phyloP scores from a whole-genome alignment of 2,329 filamentous ascomycete genomes.

The Penicillium brevicompactum region DNA sequence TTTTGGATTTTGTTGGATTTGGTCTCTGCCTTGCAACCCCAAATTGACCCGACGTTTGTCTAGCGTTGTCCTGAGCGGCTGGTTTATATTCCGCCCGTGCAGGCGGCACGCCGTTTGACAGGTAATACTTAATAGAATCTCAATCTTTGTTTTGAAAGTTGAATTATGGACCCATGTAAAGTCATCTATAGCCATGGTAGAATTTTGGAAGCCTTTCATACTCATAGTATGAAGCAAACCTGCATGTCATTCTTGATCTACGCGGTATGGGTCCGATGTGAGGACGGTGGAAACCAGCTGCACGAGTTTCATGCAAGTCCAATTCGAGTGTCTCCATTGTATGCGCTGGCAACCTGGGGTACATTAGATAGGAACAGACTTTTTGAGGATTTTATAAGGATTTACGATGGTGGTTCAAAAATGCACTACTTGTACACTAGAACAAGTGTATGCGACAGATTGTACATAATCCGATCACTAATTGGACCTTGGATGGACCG shows the following conservation, averaged over 20 bases:
- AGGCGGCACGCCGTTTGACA: constrained; percentile 34
- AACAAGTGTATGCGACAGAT: too few species aligned
- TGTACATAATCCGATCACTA: too few species aligned
- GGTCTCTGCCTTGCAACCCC: constrained; percentile 16
- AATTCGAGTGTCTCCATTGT: constrained; percentile 12
- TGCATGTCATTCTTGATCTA: constrained; percentile 1
- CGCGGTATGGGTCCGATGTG: background rate
- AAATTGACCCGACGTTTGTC: constrained; percentile 31
- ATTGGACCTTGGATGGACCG: too few species aligned
- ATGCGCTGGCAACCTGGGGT: constrained; percentile 16
- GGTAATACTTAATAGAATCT: constrained; percentile 44
- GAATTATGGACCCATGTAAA: background rate
- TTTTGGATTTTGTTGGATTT: constrained; percentile 23
- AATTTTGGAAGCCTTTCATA: background rate
- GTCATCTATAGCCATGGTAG: too few species aligned
- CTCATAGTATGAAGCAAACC: too few species aligned
- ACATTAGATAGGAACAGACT: background rate
- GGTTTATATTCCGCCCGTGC: constrained; percentile 17
- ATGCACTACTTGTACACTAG: too few species aligned
- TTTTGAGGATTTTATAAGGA: too few species aligned
- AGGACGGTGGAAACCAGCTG: background rate
- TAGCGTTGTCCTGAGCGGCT: constrained; percentile 21
- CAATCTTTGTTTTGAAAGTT: constrained; percentile 22
- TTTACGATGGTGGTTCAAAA: too few species aligned
- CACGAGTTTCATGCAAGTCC: constrained; percentile 9